These are phyloP conservation scores for Asterionellopsis glacialis DNA, from an alignment of 108 stramenopile genomes.

Conservation along the genomic window DNA sequence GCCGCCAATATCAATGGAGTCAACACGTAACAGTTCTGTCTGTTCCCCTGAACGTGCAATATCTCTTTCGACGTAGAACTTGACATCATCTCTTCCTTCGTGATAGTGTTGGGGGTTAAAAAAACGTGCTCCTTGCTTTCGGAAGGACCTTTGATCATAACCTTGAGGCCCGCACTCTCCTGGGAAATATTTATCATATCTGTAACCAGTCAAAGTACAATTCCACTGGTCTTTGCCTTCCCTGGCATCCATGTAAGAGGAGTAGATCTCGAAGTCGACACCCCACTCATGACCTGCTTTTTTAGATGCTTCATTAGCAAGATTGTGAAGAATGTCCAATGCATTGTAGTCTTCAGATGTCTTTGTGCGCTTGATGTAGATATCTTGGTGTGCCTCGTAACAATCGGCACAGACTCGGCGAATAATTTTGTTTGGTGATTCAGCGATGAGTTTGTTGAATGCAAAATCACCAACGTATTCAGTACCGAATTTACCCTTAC, in stretches of 20 bases:
- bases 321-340: constrained; percentile 22
- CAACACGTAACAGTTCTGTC: too few relatives aligned
- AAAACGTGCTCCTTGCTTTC: too few relatives aligned
- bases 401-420: constrained; percentile 24
- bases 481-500: constrained; percentile 1
- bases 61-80: too few relatives aligned
- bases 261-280: constrained; percentile 28
- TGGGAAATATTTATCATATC: constrained; percentile 21
- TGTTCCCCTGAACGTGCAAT: too few relatives aligned
- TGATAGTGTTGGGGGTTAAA: too few relatives aligned
- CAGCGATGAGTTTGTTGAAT: too few relatives aligned
- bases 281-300: constrained; percentile 9
- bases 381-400: constrained; percentile 14
- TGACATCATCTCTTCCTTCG: too few relatives aligned
- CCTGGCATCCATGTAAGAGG: constrained; percentile 31
- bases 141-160: too few relatives aligned
- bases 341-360: constrained; percentile 9
- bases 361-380: constrained; percentile 29
- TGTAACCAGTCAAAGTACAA: constrained; percentile 14
- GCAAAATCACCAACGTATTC: too few relatives aligned
- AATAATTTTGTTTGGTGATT: constrained; percentile 8
- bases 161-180: constrained; percentile 15
- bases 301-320: constrained; percentile 12
- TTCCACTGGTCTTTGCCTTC: constrained; percentile 22
- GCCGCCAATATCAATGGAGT: too few relatives aligned